These are phyloP conservation scores for Fusarium floridanum DNA, from an alignment of 2,329 filamentous ascomycete species.

Conservation along the genomic window DNA sequence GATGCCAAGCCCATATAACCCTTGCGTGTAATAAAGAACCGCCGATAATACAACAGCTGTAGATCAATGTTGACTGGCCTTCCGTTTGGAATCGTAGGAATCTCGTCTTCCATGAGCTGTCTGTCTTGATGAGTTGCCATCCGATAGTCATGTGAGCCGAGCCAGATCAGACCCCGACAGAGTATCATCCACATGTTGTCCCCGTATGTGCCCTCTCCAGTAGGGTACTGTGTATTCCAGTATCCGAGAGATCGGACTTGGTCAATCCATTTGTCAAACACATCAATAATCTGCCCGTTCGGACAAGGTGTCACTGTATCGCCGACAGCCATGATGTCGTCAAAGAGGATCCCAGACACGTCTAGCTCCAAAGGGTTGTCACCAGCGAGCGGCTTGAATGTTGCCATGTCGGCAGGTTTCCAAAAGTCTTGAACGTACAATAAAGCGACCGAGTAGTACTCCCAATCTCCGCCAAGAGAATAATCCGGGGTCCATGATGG, in stretches of 20 bases:
- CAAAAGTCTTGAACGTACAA: neutral
- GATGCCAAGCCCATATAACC: neutral
- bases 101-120: neutral
- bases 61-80: neutral
- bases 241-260: neutral
- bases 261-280: neutral
- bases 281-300: neutral
- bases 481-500: neutral
- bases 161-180: neutral
- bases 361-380: neutral
- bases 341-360: neutral
- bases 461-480: neutral
- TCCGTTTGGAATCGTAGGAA: neutral
- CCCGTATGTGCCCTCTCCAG: neutral
- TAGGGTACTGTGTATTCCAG: neutral
- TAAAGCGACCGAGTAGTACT: neutral
- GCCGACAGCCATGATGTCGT: neutral
- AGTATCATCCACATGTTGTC: conserved; percentile 5
- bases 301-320: neutral
- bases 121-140: neutral
- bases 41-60: neutral
- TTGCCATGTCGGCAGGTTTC: neutral
- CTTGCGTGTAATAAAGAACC: neutral
- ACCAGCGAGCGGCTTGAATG: neutral
- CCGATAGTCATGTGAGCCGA: neutral